Conservation (phyloP, 805 yeast genomes). For the Kodamaea hsintzibuensis region DNA sequence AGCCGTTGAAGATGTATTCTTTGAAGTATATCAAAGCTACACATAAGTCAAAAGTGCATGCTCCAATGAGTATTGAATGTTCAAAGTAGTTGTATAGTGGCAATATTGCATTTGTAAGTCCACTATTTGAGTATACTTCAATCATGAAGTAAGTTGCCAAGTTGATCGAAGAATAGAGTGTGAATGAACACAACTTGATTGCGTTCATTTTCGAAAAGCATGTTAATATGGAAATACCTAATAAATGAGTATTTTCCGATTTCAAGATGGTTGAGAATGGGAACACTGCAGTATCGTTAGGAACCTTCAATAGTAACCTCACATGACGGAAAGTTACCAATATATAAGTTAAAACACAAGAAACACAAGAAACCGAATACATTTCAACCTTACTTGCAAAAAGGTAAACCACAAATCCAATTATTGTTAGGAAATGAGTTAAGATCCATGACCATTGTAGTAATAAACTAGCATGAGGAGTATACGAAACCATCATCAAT, state of each 20-base stretch:
- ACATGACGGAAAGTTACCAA: conserved; percentile 21
- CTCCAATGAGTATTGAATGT: conserved; percentile 14
- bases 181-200: conserved; percentile 27
- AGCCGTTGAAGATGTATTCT: conserved; percentile 7
- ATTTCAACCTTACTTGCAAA: background rate
- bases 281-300: background rate
- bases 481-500: background rate
- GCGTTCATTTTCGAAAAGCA: conserved; percentile 17
- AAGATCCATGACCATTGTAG: background rate
- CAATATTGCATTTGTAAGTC: conserved; percentile 13
- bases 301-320: background rate
- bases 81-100: conserved; percentile 21
- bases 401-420: background rate
- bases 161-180: conserved; percentile 31
- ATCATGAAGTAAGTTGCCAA: conserved; percentile 19
- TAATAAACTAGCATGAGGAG: background rate
- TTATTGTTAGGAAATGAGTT: conserved; percentile 11
- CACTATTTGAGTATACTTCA: conserved; percentile 18
- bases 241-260: conserved; percentile 31
- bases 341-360: conserved; percentile 18
- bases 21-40: conserved; percentile 13
- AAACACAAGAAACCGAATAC: conserved; percentile 13
- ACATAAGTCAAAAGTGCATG: conserved; percentile 16
- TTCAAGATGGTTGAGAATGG: conserved; percentile 24
- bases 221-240: conserved; percentile 23